Evolutionary conservation across 805 yeast genomes (phyloP).

Genomic region (Spathaspora passalidarum): DNA sequence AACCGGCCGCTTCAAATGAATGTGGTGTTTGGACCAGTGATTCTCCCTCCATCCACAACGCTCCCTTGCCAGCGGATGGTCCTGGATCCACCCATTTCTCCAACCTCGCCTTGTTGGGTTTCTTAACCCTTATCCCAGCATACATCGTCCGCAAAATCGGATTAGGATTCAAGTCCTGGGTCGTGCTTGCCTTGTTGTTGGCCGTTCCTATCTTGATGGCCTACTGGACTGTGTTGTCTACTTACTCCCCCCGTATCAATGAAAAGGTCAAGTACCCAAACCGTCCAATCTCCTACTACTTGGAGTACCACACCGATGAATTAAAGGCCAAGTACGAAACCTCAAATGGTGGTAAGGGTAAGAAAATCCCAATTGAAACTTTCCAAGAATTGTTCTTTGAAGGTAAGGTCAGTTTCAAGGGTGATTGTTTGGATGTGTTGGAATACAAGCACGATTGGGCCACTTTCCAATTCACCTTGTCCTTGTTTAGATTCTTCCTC

Average conservation of each 20-base stretch:
- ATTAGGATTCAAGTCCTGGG: slow-evolving; percentile 65
- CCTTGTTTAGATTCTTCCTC: slow-evolving; percentile 75
- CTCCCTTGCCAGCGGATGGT: slow-evolving; percentile 89
- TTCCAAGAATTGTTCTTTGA: slow-evolving; percentile 86
- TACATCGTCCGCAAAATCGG: slow-evolving; percentile 64
- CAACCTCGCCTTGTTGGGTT: slow-evolving; percentile 50
- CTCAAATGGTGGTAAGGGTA: slow-evolving; percentile 53
- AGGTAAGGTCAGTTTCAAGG: slow-evolving; percentile 81
- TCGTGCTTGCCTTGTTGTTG: slow-evolving; percentile 53
- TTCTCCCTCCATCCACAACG: slow-evolving; percentile 76
- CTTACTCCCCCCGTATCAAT: slow-evolving; percentile 77
- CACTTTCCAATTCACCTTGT: slow-evolving; percentile 69
- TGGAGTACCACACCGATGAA: slow-evolving; percentile 76
- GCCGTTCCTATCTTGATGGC: slow-evolving; percentile 73
- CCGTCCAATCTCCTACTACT: slow-evolving; percentile 72
- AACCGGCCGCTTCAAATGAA: slow-evolving; percentile 27
- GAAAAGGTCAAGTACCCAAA: slow-evolving; percentile 75
- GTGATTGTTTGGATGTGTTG: slow-evolving; percentile 78
- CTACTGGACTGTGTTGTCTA: slow-evolving; percentile 77
- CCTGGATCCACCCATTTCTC: slow-evolving; percentile 77
- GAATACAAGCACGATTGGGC: slow-evolving; percentile 94
- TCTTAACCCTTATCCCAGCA: slow-evolving; percentile 58
- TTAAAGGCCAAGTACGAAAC: slow-evolving; percentile 59
- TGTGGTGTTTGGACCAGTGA: slow-evolving; percentile 38
- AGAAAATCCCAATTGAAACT: slow-evolving; percentile 88